Evolutionary conservation across 2,329 filamentous ascomycete species (phyloP), one percentile per base, ranked within the genome.

Genomic region (Aureobasidium uvarum): DNA sequence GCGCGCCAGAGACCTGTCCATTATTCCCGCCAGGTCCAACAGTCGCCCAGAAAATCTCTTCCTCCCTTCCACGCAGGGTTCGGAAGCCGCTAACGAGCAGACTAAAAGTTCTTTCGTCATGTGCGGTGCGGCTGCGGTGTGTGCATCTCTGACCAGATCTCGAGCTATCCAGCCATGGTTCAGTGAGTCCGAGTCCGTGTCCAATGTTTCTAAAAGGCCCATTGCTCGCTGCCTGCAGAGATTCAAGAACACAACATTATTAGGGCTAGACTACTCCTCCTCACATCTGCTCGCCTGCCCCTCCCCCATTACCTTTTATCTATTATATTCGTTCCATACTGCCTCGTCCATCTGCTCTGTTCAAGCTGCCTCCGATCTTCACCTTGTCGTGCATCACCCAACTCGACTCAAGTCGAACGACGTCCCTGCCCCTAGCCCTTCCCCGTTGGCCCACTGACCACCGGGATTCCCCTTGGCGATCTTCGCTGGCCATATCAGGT

Each of bases 41-140:
- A 58, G 63, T 59, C 38, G 54, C 23, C 60, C 60, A 54, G 60
- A 45, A 63, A 63, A 63, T 54, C 48, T 63, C 60, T 52, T 52
- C 48, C 54, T 48, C 45, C 45, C 45, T 41, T 59, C 43, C 45
- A 65, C 41, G 45, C 63, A 48, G 63, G 63, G 52, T 50, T 48
- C 58, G 58, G 41, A 65, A 33, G 63, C 63, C 51, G 51, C 63
- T 65, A 65, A 65, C 11, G 54, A 28, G 25, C 41, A 43, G 54
- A 45, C 63, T 65, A 65, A 59, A 59, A 59, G 36, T 33, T 48
- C 63, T 65, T 65, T 65, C 63, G 63, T 65, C 63, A 65, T 54
- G 51, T 58, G 51, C 28, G 58, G 58, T 62, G 58, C 60, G 60
- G 60, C 33, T 63, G 48, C 48, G 60, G 46, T 52, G 48, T 54